Percentiles rank a stretch among this genome's conserved stretches.
Conservation (phyloP, 176 grass and related monocot genomes). For the Dactylis glomerata region DNA sequence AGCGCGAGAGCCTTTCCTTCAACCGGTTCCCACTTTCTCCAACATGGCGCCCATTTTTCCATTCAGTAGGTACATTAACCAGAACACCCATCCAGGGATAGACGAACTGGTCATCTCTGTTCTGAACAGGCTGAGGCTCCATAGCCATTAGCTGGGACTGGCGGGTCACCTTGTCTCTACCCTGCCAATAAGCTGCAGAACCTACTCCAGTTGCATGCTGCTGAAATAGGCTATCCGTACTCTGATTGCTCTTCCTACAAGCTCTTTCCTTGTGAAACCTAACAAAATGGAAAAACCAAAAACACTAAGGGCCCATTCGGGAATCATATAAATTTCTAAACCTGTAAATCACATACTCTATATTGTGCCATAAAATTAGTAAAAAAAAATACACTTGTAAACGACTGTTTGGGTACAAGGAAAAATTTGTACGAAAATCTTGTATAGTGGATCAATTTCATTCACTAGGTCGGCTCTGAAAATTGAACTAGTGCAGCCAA, state of each 20-base stretch:
- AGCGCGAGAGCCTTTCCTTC: conserved; percentile 1
- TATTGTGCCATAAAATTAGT: background rate
- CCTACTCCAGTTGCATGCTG: conserved; percentile 15
- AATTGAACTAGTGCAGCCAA: background rate
- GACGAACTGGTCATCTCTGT: conserved; percentile 6
- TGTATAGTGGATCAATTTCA: background rate
- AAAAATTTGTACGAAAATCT: background rate
- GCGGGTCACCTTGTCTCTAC: background rate
- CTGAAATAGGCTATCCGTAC: conserved; percentile 4
- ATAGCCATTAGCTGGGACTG: conserved; percentile 7
- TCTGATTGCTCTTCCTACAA: background rate
- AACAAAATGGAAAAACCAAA: background rate
- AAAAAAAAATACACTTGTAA: background rate
- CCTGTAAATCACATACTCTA: background rate
- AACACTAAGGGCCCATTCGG: background rate
- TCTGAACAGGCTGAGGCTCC: conserved; percentile 4
- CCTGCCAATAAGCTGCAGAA: background rate
- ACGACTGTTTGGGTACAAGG: background rate
- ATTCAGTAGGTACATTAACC: conserved; percentile 12
- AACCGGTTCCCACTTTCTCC: conserved; percentile 17
- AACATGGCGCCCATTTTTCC: conserved; percentile 11
- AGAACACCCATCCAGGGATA: conserved; percentile 19
- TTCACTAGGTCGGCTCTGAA: background rate
- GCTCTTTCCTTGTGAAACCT: background rate
- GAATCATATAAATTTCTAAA: background rate